These are phyloP conservation scores for Aspergillus mulundensis DNA, from an alignment of 495 filamentous ascomycete species.

Conservation along the genomic window DNA sequence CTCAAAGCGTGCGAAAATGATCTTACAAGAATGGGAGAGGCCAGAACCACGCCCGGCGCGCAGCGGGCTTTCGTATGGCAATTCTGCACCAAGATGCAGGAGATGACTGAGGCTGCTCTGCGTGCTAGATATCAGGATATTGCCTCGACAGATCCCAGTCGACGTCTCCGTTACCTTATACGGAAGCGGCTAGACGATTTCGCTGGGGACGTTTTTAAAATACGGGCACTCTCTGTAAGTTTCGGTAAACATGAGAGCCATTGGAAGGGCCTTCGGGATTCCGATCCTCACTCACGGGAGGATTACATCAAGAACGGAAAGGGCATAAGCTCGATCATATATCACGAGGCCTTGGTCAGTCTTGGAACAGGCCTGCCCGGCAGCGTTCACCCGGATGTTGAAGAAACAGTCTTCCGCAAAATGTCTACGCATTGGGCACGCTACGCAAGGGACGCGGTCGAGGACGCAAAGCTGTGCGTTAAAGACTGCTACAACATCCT, in stretches of 20 bases:
- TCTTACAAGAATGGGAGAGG: neutral
- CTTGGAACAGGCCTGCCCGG: conserved; percentile 2
- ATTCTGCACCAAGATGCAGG: conserved; percentile 6
- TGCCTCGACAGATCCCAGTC: neutral
- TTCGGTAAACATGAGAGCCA: neutral
- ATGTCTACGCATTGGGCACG: conserved; percentile 5
- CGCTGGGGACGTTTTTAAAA: neutral
- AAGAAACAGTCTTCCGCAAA: conserved; percentile 8
- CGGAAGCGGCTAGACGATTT: neutral
- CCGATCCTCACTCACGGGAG: neutral
- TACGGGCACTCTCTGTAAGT: neutral
- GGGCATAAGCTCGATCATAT: neutral
- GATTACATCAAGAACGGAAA: neutral
- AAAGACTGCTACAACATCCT: conserved; percentile 3
- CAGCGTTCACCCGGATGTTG: conserved; percentile 8
- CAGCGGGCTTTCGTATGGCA: neutral
- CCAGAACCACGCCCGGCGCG: neutral
- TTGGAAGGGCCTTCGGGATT: neutral
- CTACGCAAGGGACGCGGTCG: neutral
- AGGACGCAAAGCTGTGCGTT: conserved; percentile 1
- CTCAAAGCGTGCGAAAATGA: neutral
- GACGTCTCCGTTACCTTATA: conserved; percentile 2
- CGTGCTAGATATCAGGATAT: neutral
- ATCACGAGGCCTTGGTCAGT: neutral
- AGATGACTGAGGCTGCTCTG: conserved; percentile 1